Percentiles rank a stretch among this genome's conserved stretches.
These are phyloP conservation scores for Umbilicaria muhlenbergii DNA, from an alignment of 495 filamentous ascomycete genomes.

Conservation along the genomic window DNA sequence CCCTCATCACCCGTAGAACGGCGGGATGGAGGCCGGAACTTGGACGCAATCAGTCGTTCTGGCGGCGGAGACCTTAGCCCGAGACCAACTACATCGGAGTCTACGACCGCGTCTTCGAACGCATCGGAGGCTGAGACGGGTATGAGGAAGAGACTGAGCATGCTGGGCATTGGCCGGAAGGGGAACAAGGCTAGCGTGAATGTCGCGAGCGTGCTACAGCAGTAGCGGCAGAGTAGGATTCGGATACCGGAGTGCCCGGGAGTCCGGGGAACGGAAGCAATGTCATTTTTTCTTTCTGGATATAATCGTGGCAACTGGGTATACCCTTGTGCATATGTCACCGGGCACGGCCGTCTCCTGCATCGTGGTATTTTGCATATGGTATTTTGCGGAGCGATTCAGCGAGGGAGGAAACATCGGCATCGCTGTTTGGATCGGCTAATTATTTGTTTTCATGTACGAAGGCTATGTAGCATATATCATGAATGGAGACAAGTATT, in stretches of 20 bases:
- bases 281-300: neutral
- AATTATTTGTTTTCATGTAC: no score
- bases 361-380: constrained; percentile 2
- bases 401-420: no score
- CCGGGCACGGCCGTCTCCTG: neutral
- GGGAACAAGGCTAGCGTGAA: constrained; percentile 34
- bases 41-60: neutral
- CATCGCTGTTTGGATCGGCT: no score
- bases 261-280: neutral
- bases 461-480: no score
- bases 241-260: neutral
- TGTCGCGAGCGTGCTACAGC: constrained; percentile 33
- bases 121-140: constrained; percentile 12
- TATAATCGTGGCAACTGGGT: neutral
- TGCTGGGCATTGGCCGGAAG: constrained; percentile 53
- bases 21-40: neutral
- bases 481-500: no score
- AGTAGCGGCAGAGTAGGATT: constrained; percentile 8
- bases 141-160: constrained; percentile 54
- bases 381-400: neutral
- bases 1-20: neutral
- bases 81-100: neutral
- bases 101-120: constrained; percentile 12
- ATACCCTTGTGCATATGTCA: constrained; percentile 7
- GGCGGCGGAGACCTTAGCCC: no score